A percentile compares a stretch with the other conserved stretches of the same genome.
These are phyloP conservation scores for Epichloe glyceriae DNA, from an alignment of 2,329 filamentous ascomycete species.

Conservation along the genomic window DNA sequence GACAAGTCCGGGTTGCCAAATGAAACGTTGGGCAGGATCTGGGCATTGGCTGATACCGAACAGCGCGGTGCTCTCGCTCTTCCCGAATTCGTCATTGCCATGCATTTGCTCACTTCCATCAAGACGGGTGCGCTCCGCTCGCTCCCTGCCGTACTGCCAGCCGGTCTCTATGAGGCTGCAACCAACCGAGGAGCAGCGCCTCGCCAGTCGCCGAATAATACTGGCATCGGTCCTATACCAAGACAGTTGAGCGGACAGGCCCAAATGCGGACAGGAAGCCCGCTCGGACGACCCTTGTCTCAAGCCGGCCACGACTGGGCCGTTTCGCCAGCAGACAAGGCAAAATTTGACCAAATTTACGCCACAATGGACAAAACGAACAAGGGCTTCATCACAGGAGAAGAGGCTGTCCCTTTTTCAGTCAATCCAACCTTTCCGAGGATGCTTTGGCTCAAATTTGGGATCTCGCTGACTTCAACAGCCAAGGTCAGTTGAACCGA, in stretches of 20 bases:
- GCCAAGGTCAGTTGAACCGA: slow-evolving; percentile 68
- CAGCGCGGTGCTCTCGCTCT: slow-evolving; percentile 75
- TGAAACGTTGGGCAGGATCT: slow-evolving; percentile 85
- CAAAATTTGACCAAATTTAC: slow-evolving; percentile 78
- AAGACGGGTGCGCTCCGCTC: slow-evolving; percentile 71
- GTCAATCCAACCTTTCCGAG: slow-evolving; percentile 79
- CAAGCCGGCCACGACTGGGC: slow-evolving; percentile 55
- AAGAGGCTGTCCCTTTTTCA: slow-evolving; percentile 93
- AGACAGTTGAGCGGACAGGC: slow-evolving; percentile 67
- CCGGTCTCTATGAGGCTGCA: slow-evolving; percentile 82
- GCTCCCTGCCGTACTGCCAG: slow-evolving; percentile 68
- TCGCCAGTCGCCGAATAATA: slow-evolving; percentile 37
- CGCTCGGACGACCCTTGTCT: slow-evolving; percentile 36
- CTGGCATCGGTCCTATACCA: slow-evolving; percentile 55
- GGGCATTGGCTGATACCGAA: slow-evolving; percentile 88
- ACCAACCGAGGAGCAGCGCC: slow-evolving; percentile 45
- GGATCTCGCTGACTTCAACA: slow-evolving; percentile 92
- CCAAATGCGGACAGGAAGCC: slow-evolving; percentile 49
- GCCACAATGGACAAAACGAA: slow-evolving; percentile 67
- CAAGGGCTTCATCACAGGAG: slow-evolving; percentile 76
- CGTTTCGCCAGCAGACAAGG: slow-evolving; percentile 71
- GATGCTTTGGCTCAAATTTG: slow-evolving; percentile 88
- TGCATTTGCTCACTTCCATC: slow-evolving; percentile 89
- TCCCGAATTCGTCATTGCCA: slow-evolving; percentile 94
- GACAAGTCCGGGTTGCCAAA: slow-evolving; percentile 85